Evolutionary conservation across 768 basidiomycete species (phyloP).

Genomic region (Suillus clintonianus): DNA sequence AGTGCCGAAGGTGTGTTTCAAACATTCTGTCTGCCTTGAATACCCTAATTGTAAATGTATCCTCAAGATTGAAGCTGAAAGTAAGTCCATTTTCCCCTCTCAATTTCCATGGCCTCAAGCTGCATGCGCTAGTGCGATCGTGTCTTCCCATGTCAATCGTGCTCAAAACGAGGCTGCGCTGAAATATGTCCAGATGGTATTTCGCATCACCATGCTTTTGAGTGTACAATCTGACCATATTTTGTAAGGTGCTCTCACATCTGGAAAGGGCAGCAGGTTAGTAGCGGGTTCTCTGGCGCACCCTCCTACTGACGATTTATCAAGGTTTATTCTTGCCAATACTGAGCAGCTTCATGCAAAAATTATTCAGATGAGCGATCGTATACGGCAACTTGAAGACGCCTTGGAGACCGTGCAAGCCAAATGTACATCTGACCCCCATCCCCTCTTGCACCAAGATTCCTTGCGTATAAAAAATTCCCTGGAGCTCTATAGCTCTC

Average conservation of each 20-base stretch:
- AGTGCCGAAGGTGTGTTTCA: slow-evolving; percentile 57
- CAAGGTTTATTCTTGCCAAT: slow-evolving; percentile 67
- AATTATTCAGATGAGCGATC: slow-evolving; percentile 60
- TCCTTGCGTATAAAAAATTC: slow-evolving; percentile 65
- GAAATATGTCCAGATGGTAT: slow-evolving; percentile 62
- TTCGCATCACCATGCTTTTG: slow-evolving; percentile 9
- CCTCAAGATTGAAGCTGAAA: slow-evolving; percentile 53
- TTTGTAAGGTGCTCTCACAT: slow-evolving; percentile 54
- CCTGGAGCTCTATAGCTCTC: slow-evolving; percentile 57
- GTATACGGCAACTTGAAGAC: slow-evolving; percentile 65
- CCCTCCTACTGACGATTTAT: slow-evolving; percentile 15
- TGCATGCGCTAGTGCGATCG: slow-evolving; percentile 55
- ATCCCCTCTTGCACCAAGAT: slow-evolving; percentile 61
- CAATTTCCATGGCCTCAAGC: slow-evolving; percentile 5
- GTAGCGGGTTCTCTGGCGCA: slow-evolving; percentile 8
- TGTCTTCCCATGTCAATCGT: slow-evolving; percentile 66
- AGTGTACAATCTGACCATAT: slow-evolving; percentile 7
- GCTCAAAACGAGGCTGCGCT: slow-evolving; percentile 65
- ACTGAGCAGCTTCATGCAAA: slow-evolving; percentile 68
- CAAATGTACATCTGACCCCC: slow-evolving; percentile 40
- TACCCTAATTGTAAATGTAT: neutral
- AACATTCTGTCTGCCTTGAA: neutral
- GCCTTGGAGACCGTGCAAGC: slow-evolving; percentile 50
- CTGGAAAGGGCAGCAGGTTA: slow-evolving; percentile 64
- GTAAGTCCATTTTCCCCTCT: slow-evolving; percentile 30